phyloP scores from a whole-genome alignment of 805 yeast genomes.

The Teunomyces lycoperdinae region DNA sequence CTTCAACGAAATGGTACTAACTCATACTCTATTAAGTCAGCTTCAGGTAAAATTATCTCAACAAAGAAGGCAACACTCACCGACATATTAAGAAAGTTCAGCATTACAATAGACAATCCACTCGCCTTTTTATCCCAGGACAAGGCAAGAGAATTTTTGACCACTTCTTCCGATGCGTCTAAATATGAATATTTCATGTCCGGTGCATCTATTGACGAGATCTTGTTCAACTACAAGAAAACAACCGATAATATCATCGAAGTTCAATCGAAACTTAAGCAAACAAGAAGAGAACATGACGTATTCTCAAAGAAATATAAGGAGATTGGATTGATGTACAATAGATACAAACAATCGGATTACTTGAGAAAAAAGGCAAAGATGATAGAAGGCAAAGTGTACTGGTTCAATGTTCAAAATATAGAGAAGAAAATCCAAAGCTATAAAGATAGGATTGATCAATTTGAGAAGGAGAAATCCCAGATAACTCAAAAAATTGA shows the following conservation, averaged over 20 bases:
- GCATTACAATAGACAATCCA: conserved; percentile 83
- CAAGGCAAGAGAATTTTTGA: conserved; percentile 84
- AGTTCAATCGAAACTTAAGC: conserved; percentile 24
- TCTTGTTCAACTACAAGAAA: conserved; percentile 49
- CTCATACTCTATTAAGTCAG: conserved; percentile 55
- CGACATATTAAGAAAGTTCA: conserved; percentile 64
- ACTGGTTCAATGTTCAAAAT: conserved; percentile 39
- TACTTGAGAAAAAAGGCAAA: conserved; percentile 30
- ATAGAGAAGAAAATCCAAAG: conserved; percentile 24
- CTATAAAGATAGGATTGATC: conserved; percentile 8
- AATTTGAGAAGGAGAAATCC: conserved; percentile 6
- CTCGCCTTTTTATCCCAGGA: conserved; percentile 92
- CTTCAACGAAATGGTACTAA: conserved; percentile 52
- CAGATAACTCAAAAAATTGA: conserved; percentile 17
- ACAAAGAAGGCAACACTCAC: conserved; percentile 64
- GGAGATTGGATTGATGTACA: conserved; percentile 28
- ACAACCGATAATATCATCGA: conserved; percentile 28
- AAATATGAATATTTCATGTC: conserved; percentile 77
- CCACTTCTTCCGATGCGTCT: conserved; percentile 66
- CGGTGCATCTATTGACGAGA: conserved; percentile 72
- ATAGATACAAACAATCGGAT: conserved; percentile 34
- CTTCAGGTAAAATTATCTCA: conserved; percentile 51
- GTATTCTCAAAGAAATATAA: conserved; percentile 26
- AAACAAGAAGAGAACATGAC: conserved; percentile 22
- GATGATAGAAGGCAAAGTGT: conserved; percentile 38